Conservation (phyloP, 2,329 filamentous ascomycete species). For the Clonostachys chloroleuca region DNA sequence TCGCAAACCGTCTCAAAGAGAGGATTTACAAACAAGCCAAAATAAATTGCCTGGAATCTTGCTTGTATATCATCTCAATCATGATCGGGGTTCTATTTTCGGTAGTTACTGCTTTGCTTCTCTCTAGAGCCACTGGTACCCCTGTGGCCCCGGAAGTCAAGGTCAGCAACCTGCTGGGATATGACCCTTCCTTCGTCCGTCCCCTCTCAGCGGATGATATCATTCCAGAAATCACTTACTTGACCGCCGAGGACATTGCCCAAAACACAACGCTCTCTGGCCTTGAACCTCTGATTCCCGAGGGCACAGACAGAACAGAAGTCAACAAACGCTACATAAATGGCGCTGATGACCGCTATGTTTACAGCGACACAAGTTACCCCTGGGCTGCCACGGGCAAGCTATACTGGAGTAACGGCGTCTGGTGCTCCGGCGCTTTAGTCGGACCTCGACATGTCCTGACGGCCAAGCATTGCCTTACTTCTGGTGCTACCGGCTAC, state of each 20-base stretch:
- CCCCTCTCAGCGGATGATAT: background rate
- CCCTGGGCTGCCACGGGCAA: constrained; percentile 12
- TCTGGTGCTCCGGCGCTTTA: constrained; percentile 14
- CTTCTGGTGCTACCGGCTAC: constrained; percentile 7
- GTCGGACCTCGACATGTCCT: constrained; percentile 18
- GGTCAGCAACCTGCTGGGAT: background rate
- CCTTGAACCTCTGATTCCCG: background rate
- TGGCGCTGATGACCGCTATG: constrained; percentile 11
- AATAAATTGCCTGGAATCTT: too few species aligned
- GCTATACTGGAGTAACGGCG: constrained; percentile 11
- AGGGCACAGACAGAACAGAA: background rate
- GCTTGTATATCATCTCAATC: too few species aligned
- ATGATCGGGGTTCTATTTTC: too few species aligned
- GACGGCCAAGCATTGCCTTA: constrained; percentile 17
- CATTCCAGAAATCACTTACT: background rate
- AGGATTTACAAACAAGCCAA: too few species aligned
- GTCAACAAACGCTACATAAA: constrained; percentile 11
- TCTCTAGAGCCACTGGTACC: too few species aligned
- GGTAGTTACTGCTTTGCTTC: too few species aligned
- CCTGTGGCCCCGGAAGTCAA: too few species aligned
- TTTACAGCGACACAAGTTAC: constrained; percentile 8
- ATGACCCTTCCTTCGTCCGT: background rate
- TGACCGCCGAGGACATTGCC: background rate
- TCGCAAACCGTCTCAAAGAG: too few species aligned
- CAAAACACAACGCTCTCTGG: background rate